A percentile compares a stretch with the other conserved stretches of the same genome.
phyloP scores from a whole-genome alignment of 805 yeast species.

The Saccharomyces kudriavzevii region DNA sequence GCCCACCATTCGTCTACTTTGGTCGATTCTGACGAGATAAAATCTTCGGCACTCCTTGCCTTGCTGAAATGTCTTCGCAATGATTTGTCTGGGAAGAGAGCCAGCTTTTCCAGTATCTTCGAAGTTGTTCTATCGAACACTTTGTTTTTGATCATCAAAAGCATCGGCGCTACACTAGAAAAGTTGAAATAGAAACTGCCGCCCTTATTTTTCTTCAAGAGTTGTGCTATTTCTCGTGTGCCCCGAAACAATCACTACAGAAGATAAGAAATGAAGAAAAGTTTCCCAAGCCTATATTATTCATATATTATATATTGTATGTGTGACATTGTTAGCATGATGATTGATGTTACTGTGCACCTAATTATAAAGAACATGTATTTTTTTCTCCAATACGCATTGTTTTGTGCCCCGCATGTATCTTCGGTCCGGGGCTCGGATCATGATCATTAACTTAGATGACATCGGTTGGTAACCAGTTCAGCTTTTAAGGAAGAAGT shows the following conservation, averaged over 20 bases:
- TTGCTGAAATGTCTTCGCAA: not conserved
- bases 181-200: not conserved
- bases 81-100: not conserved
- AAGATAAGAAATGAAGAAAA: not conserved
- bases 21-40: constrained; percentile 28
- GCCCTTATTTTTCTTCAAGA: not conserved
- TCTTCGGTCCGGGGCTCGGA: not conserved
- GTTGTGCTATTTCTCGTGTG: not conserved
- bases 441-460: not conserved
- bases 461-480: not conserved
- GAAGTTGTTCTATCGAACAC: not conserved
- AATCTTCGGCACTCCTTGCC: constrained; percentile 2
- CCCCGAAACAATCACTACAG: not conserved
- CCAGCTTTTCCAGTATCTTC: not conserved
- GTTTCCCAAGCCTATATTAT: not conserved
- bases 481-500: not conserved
- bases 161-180: not conserved
- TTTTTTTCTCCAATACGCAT: not conserved
- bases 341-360: not conserved
- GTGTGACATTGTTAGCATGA: not conserved
- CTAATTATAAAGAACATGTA: not conserved
- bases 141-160: not conserved
- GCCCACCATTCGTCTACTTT: constrained; percentile 44
- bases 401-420: not conserved
- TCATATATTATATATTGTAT: not conserved